Conservation (phyloP, 176 grass and related monocot species). For the Lolium rigidum region DNA sequence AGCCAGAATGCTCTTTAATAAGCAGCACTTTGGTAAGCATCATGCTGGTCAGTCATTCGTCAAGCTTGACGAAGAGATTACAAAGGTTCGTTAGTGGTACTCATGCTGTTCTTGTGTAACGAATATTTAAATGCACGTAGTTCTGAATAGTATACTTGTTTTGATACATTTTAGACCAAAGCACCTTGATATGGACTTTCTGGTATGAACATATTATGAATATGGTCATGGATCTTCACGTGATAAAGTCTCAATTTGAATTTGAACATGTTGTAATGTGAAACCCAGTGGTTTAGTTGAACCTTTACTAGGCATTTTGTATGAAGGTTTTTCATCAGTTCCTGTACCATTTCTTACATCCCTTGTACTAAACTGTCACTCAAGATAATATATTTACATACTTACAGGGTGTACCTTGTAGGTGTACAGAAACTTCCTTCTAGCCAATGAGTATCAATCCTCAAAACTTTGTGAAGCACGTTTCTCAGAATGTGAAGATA, state of each 20-base stretch:
- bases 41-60: slow-evolving; percentile 71
- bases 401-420: slow-evolving; percentile 73
- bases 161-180: slow-evolving; percentile 3
- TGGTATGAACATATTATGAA: slow-evolving; percentile 14
- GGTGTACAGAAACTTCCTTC: slow-evolving; percentile 86
- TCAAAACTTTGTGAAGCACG: slow-evolving; percentile 93
- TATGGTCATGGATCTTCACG: neutral
- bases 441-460: slow-evolving; percentile 94
- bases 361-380: slow-evolving; percentile 31
- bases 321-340: neutral
- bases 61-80: slow-evolving; percentile 86
- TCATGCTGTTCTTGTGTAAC: neutral
- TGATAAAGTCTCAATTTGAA: neutral
- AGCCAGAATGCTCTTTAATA: slow-evolving; percentile 76
- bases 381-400: slow-evolving; percentile 64
- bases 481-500: slow-evolving; percentile 92
- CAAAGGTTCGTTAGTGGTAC: slow-evolving; percentile 62
- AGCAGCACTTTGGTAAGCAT: slow-evolving; percentile 92
- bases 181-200: neutral
- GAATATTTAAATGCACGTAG: slow-evolving; percentile 6
- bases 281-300: neutral
- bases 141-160: slow-evolving; percentile 22
- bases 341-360: slow-evolving; percentile 22
- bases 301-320: neutral
- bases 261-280: neutral